Base-by-base conservation (phyloP, 345 rosid species). In the Populus pruinosa region DNA sequence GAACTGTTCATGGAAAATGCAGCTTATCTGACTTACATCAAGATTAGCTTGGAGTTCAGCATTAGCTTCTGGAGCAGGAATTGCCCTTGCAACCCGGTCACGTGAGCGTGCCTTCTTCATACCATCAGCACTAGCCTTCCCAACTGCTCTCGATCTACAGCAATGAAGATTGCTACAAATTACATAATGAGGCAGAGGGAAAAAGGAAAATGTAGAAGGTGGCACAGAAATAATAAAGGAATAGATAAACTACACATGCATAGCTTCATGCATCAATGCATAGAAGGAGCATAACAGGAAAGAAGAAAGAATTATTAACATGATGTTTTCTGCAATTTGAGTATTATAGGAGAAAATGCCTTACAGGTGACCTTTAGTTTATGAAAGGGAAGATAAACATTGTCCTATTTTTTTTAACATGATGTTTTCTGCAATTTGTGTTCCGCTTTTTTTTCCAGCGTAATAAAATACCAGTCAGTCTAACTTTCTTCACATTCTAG, bases 31-130 rank as follows among this genome's bases (percentile, higher is more conserved):
- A 69, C 81, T 1, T 77, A 81, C 84, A 73, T 81, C 84, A 29
- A 81, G 78, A 77, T 81, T 81, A 33, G 84, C 81, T 73, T 77
- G 84, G 69, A 80, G 86, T 79, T 75, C 79, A 47, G 84, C 84
- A 49, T 81, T 81, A 41, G 84, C 84, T 50, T 81, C 81, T 27
- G 81, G 76, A 8, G 78, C 84, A 35, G 81, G 84, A 61, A 68
- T 11, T 61, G 78, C 84, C 55, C 78, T 81, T 25, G 77, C 74
- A 73, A 70, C 36, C 68, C 84, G 77, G 50, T 81, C 81, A 25
- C 84, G 81, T 29, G 71, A 67, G 29, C 84, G 84, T 47, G 71
- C 14, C 75, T 70, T 81, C 78, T 69, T 77, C 55, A 69, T 78
- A 69, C 43, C 81, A 69, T 77, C 84, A 29, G 20, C 72, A 81